Percentiles rank a stretch among this genome's conserved stretches.
These are phyloP conservation scores for Fonsecaea erecta DNA, from an alignment of 2,329 filamentous ascomycete species.

Conservation along the genomic window DNA sequence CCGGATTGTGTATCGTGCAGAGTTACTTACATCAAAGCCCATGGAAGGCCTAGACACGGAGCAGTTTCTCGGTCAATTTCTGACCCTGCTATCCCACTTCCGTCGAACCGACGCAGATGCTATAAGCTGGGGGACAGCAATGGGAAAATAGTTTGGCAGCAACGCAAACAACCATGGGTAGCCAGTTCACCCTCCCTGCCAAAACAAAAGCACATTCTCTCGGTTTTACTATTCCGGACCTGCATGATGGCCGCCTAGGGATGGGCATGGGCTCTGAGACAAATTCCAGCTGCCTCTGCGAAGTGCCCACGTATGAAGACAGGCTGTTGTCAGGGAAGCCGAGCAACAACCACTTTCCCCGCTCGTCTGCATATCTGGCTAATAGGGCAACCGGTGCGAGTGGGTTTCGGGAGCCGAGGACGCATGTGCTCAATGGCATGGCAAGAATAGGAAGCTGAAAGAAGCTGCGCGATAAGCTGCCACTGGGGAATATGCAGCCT, in stretches of 20 bases:
- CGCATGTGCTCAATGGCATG: conserved; percentile 3
- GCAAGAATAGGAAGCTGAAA: conserved; percentile 20
- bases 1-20: not conserved
- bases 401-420: conserved; percentile 14
- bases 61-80: not conserved
- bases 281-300: not conserved
- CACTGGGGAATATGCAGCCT: conserved; percentile 6
- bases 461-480: conserved; percentile 19
- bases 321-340: not conserved
- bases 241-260: not conserved
- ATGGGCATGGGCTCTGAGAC: not conserved
- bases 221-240: not conserved
- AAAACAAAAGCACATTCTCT: not conserved
- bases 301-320: conserved; percentile 1
- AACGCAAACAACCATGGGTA: not conserved
- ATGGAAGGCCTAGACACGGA: not conserved
- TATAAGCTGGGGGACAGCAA: not conserved
- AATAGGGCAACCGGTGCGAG: not conserved
- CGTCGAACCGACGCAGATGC: not conserved
- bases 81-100: not conserved
- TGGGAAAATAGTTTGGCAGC: not conserved
- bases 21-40: not conserved
- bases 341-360: not conserved
- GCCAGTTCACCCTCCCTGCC: not conserved
- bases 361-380: conserved; percentile 1